Percentiles rank a stretch among this genome's conserved stretches.
These are phyloP conservation scores for Talaromyces albobiverticillius DNA, from an alignment of 2,329 filamentous ascomycete genomes.

Conservation along the genomic window DNA sequence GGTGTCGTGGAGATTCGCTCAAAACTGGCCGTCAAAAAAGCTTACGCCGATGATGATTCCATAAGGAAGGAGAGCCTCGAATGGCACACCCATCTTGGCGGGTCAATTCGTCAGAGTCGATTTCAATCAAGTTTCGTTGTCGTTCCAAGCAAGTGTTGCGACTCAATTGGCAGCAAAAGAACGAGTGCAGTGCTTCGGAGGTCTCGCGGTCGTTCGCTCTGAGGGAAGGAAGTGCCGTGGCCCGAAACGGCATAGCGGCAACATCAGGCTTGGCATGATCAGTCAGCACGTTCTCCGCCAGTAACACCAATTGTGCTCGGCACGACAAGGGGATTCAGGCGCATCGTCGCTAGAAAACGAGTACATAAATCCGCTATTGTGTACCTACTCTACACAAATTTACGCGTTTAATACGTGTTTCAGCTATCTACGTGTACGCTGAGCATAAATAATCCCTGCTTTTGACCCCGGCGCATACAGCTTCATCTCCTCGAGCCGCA, in stretches of 20 bases:
- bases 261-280: slow-evolving; percentile 11
- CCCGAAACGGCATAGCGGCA: slow-evolving; percentile 11
- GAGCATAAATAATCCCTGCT: not conserved
- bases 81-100: slow-evolving; percentile 61
- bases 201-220: too few relatives aligned
- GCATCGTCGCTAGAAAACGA: slow-evolving; percentile 8
- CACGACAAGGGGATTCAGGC: slow-evolving; percentile 13
- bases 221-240: slow-evolving; percentile 1
- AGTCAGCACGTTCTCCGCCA: slow-evolving; percentile 11
- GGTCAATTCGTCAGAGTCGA: not conserved
- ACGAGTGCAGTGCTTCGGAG: not conserved
- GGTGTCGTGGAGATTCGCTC: too few relatives aligned
- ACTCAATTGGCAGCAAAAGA: slow-evolving; percentile 3
- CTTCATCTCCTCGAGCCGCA: slow-evolving; percentile 6
- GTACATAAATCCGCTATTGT: slow-evolving; percentile 3
- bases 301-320: slow-evolving; percentile 5
- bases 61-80: slow-evolving; percentile 64
- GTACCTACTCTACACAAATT: slow-evolving; percentile 6
- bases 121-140: not conserved
- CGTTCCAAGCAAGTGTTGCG: not conserved
- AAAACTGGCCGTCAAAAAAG: slow-evolving; percentile 11
- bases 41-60: slow-evolving; percentile 61
- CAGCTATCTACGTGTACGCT: not conserved
- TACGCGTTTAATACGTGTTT: slow-evolving; percentile 16
- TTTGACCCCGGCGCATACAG: slow-evolving; percentile 4